Base-by-base conservation (phyloP, 345 rosid species). In the Toxicodendron radicans region DNA sequence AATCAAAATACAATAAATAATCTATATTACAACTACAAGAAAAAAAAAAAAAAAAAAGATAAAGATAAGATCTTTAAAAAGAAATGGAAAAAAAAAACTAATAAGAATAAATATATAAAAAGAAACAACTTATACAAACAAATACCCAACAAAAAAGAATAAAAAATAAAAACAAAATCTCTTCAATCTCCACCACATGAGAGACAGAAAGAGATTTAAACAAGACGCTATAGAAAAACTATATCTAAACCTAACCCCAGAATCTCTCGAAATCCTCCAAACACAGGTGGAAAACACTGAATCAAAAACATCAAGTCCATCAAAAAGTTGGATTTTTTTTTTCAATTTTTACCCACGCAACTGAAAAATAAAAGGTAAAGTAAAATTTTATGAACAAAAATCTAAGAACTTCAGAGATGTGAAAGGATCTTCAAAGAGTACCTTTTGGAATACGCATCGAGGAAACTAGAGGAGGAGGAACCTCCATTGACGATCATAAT, bases 231-330 rank as follows among this genome's bases (percentile, higher is more conserved):
- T 57, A 83, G 82, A 77, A 87, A 78, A 45, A 83, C 81, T 23
- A 75, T 79, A 71, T 82, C 87, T 58, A 75, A 79, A 59, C 87
- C 83, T 51, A 83, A 70, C 52, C 86, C 84, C 58, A 83, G 59
- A 82, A 84, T 75, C 82, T 74, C 83, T 80, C 65, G 86, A 76
- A 87, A 85, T 58, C 87, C 89, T 63, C 87, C 91, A 79, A 85
- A 85, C 60, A 83, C 76, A 61, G 87, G 85, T 35, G 85, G 83
- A 61, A 83, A 85, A 75, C 75, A 70, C 80, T 69, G 79, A 79
- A 82, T 69, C 79, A 81, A 64, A 45, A 67, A 32, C 79, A 72
- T 56, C 82, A 77, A 80, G 76, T 79, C 85, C 87, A 87, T 87
- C 68, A 66, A 78, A 79, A 56, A 66, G 38, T 62, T 51, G 53